Percentiles rank a stretch among this genome's conserved stretches.
phyloP scores from a whole-genome alignment of 768 basidiomycete genomes.

The Mycena floridula region DNA sequence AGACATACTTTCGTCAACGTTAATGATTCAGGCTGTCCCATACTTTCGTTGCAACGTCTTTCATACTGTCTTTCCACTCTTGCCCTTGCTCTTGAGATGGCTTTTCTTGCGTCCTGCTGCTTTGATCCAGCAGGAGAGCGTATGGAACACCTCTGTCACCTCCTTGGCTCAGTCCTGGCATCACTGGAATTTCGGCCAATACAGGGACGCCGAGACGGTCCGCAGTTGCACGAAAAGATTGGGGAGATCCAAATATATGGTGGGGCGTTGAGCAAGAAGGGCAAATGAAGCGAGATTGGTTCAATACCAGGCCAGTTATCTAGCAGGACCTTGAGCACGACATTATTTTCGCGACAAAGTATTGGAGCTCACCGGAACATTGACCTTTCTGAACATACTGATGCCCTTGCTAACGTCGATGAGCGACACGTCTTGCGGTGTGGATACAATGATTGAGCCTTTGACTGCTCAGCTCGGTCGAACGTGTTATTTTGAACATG shows the following conservation, averaged over 20 bases:
- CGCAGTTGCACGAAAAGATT: slow-evolving; percentile 55
- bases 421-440: slow-evolving; percentile 91
- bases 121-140: too few relatives aligned
- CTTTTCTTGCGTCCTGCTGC: too few relatives aligned
- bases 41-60: too few relatives aligned
- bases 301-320: slow-evolving; percentile 85
- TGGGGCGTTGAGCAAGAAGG: slow-evolving; percentile 61
- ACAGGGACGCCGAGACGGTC: slow-evolving; percentile 51
- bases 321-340: slow-evolving; percentile 19
- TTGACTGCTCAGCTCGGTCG: not conserved
- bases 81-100: too few relatives aligned
- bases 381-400: slow-evolving; percentile 84
- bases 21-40: too few relatives aligned
- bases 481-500: slow-evolving; percentile 1
- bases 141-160: slow-evolving; percentile 69
- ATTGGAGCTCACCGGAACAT: slow-evolving; percentile 63
- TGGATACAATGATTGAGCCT: slow-evolving; percentile 94
- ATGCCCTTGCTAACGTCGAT: slow-evolving; percentile 91
- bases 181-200: slow-evolving; percentile 79
- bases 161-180: slow-evolving; percentile 62
- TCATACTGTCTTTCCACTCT: too few relatives aligned
- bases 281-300: slow-evolving; percentile 82
- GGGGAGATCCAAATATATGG: slow-evolving; percentile 66
- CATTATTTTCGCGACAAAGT: not conserved
- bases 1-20: too few relatives aligned